Base-by-base conservation (phyloP, 2,329 filamentous ascomycete species). In the Apiospora kogelbergensis region DNA sequence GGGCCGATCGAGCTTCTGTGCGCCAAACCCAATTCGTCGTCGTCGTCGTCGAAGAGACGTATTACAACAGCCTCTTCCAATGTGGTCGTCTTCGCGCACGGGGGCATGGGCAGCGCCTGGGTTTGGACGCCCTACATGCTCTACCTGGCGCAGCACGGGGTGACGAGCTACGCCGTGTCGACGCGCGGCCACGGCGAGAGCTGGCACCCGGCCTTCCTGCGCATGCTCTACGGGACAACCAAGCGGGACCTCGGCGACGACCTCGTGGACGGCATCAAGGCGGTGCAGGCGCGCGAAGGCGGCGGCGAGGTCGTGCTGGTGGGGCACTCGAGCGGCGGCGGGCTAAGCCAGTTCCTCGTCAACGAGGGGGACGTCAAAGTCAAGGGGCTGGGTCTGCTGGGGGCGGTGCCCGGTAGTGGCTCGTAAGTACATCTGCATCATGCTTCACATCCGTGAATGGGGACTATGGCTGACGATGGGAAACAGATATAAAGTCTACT, bases 41-140 rank as follows among this genome's bases (percentile, higher is more conserved):
- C 40, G 2, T 15, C 40, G 17, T 42, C 40, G 4, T 42, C 40
- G 40, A 42, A 42, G 17, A 15, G 40, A 42, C 40, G 40, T 13
- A 42, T 10, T 42, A 42, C 40, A 15, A 42, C 9, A 3, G 17
- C 40, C 40, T 42, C 40, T 3, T 4, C 11, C 40, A 42, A 42
- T 11, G 81, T 84, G 1, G 74, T 88, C 15, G 81, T 87, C 77
- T 87, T 88, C 76, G 78, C 82, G 42, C 86, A 88, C 71, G 86
- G 86, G 46, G 85, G 85, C 65, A 86, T 87, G 79, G 86, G 85
- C 48, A 80, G 80, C 67, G 87, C 86, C 9, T 83, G 81, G 74
- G 81, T 87, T 24, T 88, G 85, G 84, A 78, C 83, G 10, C 80
- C 83, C 57, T 89, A 85, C 72, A 83, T 89, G 80, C 78, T 77